phyloP scores from a whole-genome alignment of 129 eudicot genomes.

The Flaveria brownii region DNA sequence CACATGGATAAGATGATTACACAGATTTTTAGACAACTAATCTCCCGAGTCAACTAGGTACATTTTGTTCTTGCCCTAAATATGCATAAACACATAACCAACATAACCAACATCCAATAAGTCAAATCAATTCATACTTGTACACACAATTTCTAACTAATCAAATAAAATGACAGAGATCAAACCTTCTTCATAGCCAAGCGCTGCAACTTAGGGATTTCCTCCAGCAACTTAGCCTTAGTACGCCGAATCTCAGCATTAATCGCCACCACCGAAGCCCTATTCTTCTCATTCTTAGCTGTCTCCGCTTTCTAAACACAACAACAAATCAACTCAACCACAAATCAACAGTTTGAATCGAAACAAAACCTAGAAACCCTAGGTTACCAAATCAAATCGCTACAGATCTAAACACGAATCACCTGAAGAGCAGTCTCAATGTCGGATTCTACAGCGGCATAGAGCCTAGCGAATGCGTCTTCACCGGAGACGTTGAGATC shows the following conservation, averaged over 20 bases:
- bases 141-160: slow-evolving; percentile 9
- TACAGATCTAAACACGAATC: slow-evolving; percentile 17
- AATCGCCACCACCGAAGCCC: slow-evolving; percentile 93
- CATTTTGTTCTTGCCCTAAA: slow-evolving; percentile 4
- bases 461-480: slow-evolving; percentile 93
- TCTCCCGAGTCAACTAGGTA: not conserved
- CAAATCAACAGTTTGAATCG: not conserved
- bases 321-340: not conserved
- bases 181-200: slow-evolving; percentile 87
- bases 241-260: slow-evolving; percentile 94
- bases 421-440: slow-evolving; percentile 88
- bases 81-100: not conserved
- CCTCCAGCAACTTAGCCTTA: slow-evolving; percentile 83
- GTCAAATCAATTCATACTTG: not conserved
- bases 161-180: slow-evolving; percentile 5
- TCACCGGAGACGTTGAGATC: slow-evolving; percentile 85
- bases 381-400: not conserved
- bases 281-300: slow-evolving; percentile 66
- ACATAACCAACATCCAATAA: not conserved
- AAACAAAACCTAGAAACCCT: slow-evolving; percentile 36
- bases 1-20: too few species aligned
- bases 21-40: too few species aligned
- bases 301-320: slow-evolving; percentile 78
- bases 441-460: slow-evolving; percentile 78
- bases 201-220: slow-evolving; percentile 90